Percentiles rank a stretch among this genome's conserved stretches.
These are phyloP conservation scores for Fusarium torreyae DNA, from an alignment of 2,329 filamentous ascomycete species.

Conservation along the genomic window DNA sequence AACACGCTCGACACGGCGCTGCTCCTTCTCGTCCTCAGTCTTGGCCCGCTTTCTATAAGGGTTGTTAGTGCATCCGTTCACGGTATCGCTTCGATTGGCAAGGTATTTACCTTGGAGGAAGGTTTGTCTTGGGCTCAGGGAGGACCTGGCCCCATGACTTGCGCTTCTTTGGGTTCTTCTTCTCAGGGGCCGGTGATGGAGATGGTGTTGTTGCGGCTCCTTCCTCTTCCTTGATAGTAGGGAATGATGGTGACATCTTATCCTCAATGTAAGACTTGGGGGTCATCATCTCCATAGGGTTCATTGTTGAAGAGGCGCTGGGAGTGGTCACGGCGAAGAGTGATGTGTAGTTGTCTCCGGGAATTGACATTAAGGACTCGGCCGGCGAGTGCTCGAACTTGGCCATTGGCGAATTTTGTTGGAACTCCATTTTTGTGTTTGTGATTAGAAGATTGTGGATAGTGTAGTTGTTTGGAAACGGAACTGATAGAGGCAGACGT, in stretches of 20 bases:
- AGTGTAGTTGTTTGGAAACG: not conserved
- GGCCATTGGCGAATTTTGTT: constrained; percentile 60
- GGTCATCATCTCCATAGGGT: constrained; percentile 66
- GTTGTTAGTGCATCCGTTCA: constrained; percentile 46
- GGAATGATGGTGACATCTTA: constrained; percentile 20
- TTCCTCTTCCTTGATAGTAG: constrained; percentile 37
- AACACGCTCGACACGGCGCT: constrained; percentile 96
- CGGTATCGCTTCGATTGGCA: not conserved
- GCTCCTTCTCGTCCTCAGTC: constrained; percentile 99
- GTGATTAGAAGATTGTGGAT: constrained; percentile 24
- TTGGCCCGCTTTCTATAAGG: constrained; percentile 88
- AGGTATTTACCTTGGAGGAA: constrained; percentile 82
- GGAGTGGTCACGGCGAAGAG: constrained; percentile 61
- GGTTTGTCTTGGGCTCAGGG: constrained; percentile 95
- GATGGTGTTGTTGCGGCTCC: constrained; percentile 44
- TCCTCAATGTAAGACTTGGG: constrained; percentile 60
- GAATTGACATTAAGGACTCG: constrained; percentile 68
- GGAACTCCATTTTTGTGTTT: constrained; percentile 57
- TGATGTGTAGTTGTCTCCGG: constrained; percentile 64
- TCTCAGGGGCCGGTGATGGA: constrained; percentile 59
- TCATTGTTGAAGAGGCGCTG: constrained; percentile 55
- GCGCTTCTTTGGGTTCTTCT: constrained; percentile 90
- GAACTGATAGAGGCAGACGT: constrained; percentile 9
- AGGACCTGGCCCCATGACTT: constrained; percentile 99
- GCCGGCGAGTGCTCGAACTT: constrained; percentile 69